Percentiles rank a stretch among this genome's conserved stretches.
Evolutionary conservation across 176 grass and related monocot genomes (phyloP).

Genomic region (Eragrostis nindensis): DNA sequence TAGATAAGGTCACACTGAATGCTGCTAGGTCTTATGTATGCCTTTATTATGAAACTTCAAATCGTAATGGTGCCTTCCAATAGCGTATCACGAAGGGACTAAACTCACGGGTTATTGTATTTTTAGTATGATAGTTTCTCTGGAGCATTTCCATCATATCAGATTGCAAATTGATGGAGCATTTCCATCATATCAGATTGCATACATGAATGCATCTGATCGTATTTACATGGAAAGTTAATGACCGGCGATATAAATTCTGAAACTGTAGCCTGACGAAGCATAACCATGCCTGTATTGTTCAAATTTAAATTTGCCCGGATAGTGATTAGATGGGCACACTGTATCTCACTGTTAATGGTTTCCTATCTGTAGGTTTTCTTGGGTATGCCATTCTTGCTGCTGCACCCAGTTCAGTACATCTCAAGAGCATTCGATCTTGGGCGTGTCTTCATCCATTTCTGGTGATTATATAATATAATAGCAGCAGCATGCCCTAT

Average conservation of each 20-base stretch:
- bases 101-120: not conserved
- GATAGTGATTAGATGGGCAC: slow-evolving; percentile 14
- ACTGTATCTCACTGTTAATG: slow-evolving; percentile 10
- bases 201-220: not conserved
- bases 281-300: not conserved
- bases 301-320: slow-evolving; percentile 15
- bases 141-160: too few relatives aligned
- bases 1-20: slow-evolving; percentile 8
- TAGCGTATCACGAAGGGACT: not conserved
- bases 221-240: slow-evolving; percentile 4
- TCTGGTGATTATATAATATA: slow-evolving; percentile 69
- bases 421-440: slow-evolving; percentile 94
- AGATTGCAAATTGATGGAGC: too few relatives aligned
- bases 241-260: not conserved
- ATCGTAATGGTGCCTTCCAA: not conserved
- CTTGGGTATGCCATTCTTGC: slow-evolving; percentile 90
- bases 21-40: not conserved
- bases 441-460: slow-evolving; percentile 95
- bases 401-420: slow-evolving; percentile 76
- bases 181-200: slow-evolving; percentile 1
- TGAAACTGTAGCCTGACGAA: not conserved
- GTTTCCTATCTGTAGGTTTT: slow-evolving; percentile 58
- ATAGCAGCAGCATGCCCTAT: slow-evolving; percentile 19
- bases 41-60: slow-evolving; percentile 8
- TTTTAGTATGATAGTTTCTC: slow-evolving; percentile 8